A percentile compares a stretch with the other conserved stretches of the same genome.
These are phyloP conservation scores for Corinectria fuckeliana DNA, from an alignment of 2,329 filamentous ascomycete species.

Conservation along the genomic window DNA sequence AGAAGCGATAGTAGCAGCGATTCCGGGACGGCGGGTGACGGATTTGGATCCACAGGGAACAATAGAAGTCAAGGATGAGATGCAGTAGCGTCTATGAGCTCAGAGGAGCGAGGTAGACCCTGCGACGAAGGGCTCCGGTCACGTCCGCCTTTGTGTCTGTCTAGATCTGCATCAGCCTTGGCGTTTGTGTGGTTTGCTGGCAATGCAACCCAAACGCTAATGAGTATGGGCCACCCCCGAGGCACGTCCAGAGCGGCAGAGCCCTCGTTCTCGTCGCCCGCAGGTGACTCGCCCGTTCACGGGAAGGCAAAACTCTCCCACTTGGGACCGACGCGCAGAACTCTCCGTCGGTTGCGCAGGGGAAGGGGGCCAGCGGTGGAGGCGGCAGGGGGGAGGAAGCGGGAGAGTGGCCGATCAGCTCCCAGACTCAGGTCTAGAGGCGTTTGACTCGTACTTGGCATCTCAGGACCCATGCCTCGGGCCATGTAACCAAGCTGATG, in stretches of 20 bases:
- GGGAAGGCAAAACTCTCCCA: neutral
- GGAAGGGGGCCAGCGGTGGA: neutral
- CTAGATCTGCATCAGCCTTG: conserved; percentile 9
- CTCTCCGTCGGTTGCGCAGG: conserved; percentile 1
- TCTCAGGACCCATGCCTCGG: conserved; percentile 19
- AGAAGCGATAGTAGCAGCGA: conserved; percentile 15
- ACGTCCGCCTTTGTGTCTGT: conserved; percentile 2
- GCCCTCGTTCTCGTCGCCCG: neutral
- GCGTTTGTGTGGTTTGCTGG: neutral
- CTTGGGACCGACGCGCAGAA: neutral
- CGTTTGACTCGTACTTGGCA: conserved; percentile 31
- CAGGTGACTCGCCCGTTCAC: conserved; percentile 1
- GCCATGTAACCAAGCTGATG: conserved; percentile 12
- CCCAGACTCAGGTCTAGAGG: conserved; percentile 22
- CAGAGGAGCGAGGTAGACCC: neutral
- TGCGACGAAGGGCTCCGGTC: neutral
- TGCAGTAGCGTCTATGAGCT: conserved; percentile 24
- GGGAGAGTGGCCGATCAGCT: conserved; percentile 25
- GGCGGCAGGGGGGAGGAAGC: neutral
- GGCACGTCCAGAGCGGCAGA: no score
- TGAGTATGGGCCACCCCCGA: no score
- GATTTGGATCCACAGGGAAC: conserved; percentile 16
- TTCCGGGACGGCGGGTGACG: conserved; percentile 14
- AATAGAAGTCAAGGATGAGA: conserved; percentile 31
- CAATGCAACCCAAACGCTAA: conserved; percentile 1